phyloP scores from a whole-genome alignment of 129 eudicot species.

The Saposhnikovia divaricata region DNA sequence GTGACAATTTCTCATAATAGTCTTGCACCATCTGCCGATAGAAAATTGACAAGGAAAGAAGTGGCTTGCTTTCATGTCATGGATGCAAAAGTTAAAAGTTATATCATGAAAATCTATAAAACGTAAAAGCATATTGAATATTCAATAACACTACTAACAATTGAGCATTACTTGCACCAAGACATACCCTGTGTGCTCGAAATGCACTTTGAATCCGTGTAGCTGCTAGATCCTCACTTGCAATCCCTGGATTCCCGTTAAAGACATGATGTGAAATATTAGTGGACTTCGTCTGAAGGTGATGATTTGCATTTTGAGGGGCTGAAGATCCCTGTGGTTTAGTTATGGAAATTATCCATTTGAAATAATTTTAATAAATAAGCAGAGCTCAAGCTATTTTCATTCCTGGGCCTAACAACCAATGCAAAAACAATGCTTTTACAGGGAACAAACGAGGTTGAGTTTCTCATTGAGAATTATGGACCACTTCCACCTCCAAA shows the following conservation, averaged over 20 bases:
- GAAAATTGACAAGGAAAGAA: not conserved
- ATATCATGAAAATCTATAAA: not conserved
- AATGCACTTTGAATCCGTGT: conserved; percentile 64
- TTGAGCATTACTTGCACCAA: not conserved
- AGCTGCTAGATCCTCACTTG: conserved; percentile 35
- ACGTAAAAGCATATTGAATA: not conserved
- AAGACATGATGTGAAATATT: not conserved
- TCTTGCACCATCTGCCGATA: not conserved
- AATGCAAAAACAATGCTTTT: not conserved
- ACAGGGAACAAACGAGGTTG: not conserved
- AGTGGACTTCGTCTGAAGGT: conserved; percentile 16
- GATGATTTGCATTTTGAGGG: conserved; percentile 19
- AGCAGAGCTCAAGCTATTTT: not conserved
- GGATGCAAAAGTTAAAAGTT: not conserved
- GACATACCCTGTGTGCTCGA: conserved; percentile 29
- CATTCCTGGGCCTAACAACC: not conserved
- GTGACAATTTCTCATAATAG: not conserved
- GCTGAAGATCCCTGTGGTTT: conserved; percentile 42
- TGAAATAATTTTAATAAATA: not conserved
- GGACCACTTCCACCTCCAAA: not conserved
- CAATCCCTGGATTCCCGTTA: not conserved
- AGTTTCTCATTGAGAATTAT: not conserved
- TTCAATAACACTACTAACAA: not conserved
- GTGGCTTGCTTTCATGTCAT: not conserved
- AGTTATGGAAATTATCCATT: not conserved